Conservation (phyloP, 805 yeast genomes). For the Spencermartinsiella europaea region DNA sequence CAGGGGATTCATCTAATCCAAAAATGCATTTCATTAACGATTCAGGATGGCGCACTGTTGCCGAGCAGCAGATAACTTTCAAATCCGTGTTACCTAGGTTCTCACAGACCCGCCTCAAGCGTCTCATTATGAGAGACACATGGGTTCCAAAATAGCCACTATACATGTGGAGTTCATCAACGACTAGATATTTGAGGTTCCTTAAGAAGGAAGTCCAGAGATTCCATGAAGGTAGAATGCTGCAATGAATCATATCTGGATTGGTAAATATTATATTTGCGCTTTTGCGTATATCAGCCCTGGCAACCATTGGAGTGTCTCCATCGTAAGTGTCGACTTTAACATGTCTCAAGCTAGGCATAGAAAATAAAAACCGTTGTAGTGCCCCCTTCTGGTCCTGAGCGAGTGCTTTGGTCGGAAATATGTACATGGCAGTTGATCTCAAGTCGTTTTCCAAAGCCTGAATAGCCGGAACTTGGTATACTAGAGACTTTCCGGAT, state of each 20-base stretch:
- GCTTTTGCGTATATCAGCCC: conserved; percentile 50
- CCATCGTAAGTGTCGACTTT: conserved; percentile 87
- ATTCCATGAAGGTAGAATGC: conserved; percentile 72
- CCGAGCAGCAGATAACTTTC: conserved; percentile 85
- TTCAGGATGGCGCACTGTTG: conserved; percentile 75
- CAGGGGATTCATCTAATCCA: conserved; percentile 51
- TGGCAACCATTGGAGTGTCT: conserved; percentile 62
- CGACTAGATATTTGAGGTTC: conserved; percentile 65
- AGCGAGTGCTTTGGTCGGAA: conserved; percentile 96
- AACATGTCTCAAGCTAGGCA: conserved; percentile 43
- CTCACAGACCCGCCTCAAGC: conserved; percentile 63
- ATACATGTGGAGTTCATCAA: conserved; percentile 83
- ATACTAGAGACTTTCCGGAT: conserved; percentile 90
- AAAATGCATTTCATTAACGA: conserved; percentile 69
- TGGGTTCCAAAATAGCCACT: conserved; percentile 86
- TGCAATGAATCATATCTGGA: conserved; percentile 89
- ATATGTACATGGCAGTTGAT: conserved; percentile 74
- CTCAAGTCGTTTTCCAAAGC: conserved; percentile 19
- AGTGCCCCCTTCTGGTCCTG: conserved; percentile 93
- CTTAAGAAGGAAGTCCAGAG: conserved; percentile 67
- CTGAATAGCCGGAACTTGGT: conserved; percentile 78
- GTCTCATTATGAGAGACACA: conserved; percentile 77
- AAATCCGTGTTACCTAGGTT: conserved; percentile 48
- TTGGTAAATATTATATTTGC: conserved; percentile 87
- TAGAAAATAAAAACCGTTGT: conserved; percentile 38